Evolutionary conservation across 345 rosid species (phyloP).

Genomic region (Hibiscus mutabilis): DNA sequence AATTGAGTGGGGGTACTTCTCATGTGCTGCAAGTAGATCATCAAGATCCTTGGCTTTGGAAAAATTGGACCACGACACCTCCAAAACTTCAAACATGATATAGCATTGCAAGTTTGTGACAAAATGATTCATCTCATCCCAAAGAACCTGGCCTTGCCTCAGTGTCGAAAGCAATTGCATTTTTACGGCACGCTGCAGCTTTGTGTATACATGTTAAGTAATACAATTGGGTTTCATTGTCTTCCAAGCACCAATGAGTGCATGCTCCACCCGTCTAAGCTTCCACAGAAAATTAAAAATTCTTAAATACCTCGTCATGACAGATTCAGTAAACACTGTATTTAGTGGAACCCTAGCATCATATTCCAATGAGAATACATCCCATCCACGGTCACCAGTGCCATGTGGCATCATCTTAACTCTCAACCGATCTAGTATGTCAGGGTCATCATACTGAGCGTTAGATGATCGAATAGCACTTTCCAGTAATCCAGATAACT

Average conservation of each 20-base stretch:
- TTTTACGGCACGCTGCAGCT: conserved; percentile 69
- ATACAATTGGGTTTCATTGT: conserved; percentile 97
- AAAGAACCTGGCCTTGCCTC: conserved; percentile 88
- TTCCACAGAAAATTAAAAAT: conserved; percentile 97
- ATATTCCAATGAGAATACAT: conserved; percentile 92
- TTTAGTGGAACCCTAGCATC: conserved; percentile 92
- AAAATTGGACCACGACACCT: conserved; percentile 93
- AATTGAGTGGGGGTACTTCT: conserved; percentile 77
- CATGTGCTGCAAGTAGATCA: conserved; percentile 94
- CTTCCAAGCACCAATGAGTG: conserved; percentile 96
- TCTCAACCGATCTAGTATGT: conserved; percentile 74
- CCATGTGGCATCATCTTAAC: conserved; percentile 98
- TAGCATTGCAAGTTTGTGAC: conserved; percentile 93
- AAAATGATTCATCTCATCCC: conserved; percentile 98
- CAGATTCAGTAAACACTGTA: conserved; percentile 84
- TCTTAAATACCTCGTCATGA: conserved; percentile 74
- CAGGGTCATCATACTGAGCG: conserved; percentile 96
- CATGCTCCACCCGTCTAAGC: conserved; percentile 94
- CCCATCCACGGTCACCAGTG: conserved; percentile 92
- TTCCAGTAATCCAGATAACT: conserved; percentile 90
- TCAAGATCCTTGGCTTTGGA: conserved; percentile 86
- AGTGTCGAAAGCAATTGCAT: conserved; percentile 70
- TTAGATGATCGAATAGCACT: conserved; percentile 91
- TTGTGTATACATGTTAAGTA: conserved; percentile 67
- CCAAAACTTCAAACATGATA: conserved; percentile 97